Conservation (phyloP, 2,329 filamentous ascomycete species). For the Arthrocladium fulminans region DNA sequence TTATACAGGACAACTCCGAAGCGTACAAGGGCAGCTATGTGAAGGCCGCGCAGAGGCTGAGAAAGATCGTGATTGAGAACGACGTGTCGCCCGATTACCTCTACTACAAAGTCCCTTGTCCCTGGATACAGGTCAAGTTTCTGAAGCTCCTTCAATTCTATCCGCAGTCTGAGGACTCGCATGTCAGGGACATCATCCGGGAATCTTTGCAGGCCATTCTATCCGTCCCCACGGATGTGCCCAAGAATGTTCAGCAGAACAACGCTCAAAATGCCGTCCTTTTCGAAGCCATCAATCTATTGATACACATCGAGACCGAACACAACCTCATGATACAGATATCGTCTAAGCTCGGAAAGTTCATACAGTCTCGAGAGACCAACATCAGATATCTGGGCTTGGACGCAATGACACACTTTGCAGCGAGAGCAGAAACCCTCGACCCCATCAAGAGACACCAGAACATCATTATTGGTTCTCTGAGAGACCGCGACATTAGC, state of each 20-base stretch:
- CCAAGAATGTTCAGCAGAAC: slow-evolving; percentile 98
- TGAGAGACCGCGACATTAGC: slow-evolving; percentile 94
- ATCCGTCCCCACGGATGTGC: slow-evolving; percentile 82
- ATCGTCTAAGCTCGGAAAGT: slow-evolving; percentile 79
- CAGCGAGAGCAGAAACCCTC: slow-evolving; percentile 82
- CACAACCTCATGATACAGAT: slow-evolving; percentile 93
- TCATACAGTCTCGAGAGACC: slow-evolving; percentile 93
- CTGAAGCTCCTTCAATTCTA: slow-evolving; percentile 90
- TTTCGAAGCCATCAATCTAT: slow-evolving; percentile 96
- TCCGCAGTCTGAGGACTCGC: slow-evolving; percentile 86
- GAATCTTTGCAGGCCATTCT: slow-evolving; percentile 86
- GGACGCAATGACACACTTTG: slow-evolving; percentile 96
- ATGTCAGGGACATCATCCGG: slow-evolving; percentile 83
- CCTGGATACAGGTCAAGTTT: slow-evolving; percentile 95
- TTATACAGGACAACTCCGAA: slow-evolving; percentile 89
- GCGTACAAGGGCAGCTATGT: slow-evolving; percentile 90
- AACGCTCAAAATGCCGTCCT: slow-evolving; percentile 97
- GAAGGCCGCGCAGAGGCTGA: slow-evolving; percentile 82
- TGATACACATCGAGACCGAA: slow-evolving; percentile 95
- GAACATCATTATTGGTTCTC: slow-evolving; percentile 84
- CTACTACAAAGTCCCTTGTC: slow-evolving; percentile 99
- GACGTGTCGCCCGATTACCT: slow-evolving; percentile 87
- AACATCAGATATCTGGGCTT: slow-evolving; percentile 93
- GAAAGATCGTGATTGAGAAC: slow-evolving; percentile 80
- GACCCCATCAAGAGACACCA: slow-evolving; percentile 98